Conservation (phyloP, 768 basidiomycete genomes). For the Auricularia heimuer region DNA sequence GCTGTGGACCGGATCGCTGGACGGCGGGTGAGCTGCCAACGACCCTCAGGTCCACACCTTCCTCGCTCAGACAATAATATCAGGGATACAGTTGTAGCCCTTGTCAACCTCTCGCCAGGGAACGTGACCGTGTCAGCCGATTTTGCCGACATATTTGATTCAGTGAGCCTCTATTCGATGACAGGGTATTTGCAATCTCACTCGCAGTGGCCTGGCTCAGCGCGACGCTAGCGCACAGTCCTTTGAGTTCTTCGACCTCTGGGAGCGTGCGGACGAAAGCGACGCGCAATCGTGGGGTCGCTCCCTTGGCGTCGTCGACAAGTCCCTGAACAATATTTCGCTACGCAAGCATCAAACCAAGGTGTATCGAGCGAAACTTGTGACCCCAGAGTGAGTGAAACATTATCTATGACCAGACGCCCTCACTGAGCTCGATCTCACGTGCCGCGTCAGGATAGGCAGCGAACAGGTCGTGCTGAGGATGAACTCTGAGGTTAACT, state of each 20-base stretch:
- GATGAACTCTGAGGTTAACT: too few relatives aligned
- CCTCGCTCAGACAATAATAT: neutral
- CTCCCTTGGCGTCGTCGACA: constrained; percentile 2
- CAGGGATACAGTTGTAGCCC: constrained; percentile 24
- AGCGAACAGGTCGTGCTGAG: too few relatives aligned
- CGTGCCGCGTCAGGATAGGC: too few relatives aligned
- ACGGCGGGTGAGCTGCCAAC: constrained; percentile 19
- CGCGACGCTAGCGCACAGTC: constrained; percentile 2
- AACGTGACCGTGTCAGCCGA: constrained; percentile 20
- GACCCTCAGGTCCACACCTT: neutral
- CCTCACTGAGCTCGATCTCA: too few relatives aligned
- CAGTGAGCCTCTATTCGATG: constrained; percentile 12
- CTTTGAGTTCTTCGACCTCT: constrained; percentile 23
- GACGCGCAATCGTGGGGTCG: constrained; percentile 17
- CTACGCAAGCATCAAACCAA: constrained; percentile 22
- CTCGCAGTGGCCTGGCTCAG: neutral
- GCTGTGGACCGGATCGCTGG: constrained; percentile 25
- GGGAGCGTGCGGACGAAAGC: constrained; percentile 25
- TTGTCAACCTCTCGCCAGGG: constrained; percentile 25
- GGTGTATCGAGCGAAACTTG: constrained; percentile 11
- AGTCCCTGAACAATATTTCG: constrained; percentile 8
- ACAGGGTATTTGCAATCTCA: neutral
- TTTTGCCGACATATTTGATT: constrained; percentile 26
- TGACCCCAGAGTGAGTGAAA: too few relatives aligned
- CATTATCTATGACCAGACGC: too few relatives aligned